Evolutionary conservation across 2,329 filamentous ascomycete genomes (phyloP).

Genomic region (Alternaria arborescens): DNA sequence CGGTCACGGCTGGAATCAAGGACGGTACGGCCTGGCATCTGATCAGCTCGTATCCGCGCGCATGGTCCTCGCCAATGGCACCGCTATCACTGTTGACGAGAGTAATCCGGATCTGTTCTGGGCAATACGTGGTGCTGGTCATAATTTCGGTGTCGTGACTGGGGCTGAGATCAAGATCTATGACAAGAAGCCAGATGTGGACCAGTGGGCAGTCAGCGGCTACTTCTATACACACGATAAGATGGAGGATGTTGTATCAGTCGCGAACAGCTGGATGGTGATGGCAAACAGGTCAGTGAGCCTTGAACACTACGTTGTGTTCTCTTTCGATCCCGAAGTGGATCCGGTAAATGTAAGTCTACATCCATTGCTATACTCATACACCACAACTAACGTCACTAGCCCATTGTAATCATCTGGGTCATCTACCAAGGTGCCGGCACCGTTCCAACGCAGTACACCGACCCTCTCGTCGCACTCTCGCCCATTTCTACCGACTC

Average conservation of each 20-base stretch:
- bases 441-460: constrained; percentile 25
- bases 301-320: constrained; percentile 25
- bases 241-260: constrained; percentile 21
- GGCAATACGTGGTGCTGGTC: constrained; percentile 48
- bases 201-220: constrained; percentile 21
- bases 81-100: constrained; percentile 40
- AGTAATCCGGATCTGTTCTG: constrained; percentile 52
- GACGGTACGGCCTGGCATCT: constrained; percentile 51
- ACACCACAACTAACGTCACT: not conserved
- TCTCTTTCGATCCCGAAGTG: constrained; percentile 22
- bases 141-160: constrained; percentile 47
- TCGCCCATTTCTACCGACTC: constrained; percentile 17
- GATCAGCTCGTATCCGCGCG: constrained; percentile 36
- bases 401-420: constrained; percentile 26
- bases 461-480: constrained; percentile 26
- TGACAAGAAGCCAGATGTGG: constrained; percentile 15
- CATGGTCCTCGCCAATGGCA: constrained; percentile 52
- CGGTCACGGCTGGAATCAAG: constrained; percentile 65
- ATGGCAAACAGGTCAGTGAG: constrained; percentile 14
- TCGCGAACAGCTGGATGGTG: constrained; percentile 26
- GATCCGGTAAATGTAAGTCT: constrained; percentile 23
- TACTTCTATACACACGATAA: constrained; percentile 31
- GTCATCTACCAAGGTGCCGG: constrained; percentile 28
- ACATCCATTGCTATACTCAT: not conserved
- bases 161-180: constrained; percentile 30